Base-by-base conservation (phyloP, 2,329 filamentous ascomycete species). In the Sordariomycetes sp. region DNA sequence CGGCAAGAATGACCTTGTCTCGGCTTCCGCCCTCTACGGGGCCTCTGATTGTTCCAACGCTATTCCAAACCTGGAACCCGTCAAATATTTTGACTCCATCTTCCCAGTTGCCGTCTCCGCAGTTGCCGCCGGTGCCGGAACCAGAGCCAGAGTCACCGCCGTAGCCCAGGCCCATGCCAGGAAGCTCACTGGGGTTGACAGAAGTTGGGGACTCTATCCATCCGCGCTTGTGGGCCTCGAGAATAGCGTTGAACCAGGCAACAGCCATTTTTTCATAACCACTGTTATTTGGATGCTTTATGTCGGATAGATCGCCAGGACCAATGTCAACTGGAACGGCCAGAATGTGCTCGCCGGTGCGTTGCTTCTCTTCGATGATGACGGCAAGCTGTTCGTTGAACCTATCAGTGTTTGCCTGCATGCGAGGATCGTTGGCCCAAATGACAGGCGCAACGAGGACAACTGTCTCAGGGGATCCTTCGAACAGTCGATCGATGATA, bases 201-300 rank as follows among this genome's bases (percentile, higher is more conserved):
- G 30, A 21, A n/a, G 21, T 36, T 6, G 44, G 40, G 2, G 21
- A 15, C 7, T 39, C 34, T 14, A 49, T 24, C 35, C 39, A 39
- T 20, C 31, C 41, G 3, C 27, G 24, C 8, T 40, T 39, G 14
- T 39, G 30, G 5, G 48, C 53, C 29, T 52, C 44, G 30, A 42
- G 32, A 29, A 57, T 50, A 11, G 45, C 49, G 4, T 28, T 35
- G 29, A 49, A 50, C 55, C 55, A 61, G 6, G 55, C 34, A 15
- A 45, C 38, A 14, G 58, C 58, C 55, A 63, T 60, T 46, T 59
- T 59, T 35, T 43, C 39, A 35, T 61, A 60, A 10, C 59, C 59
- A 5, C 12, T 14, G 18, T 34, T 30, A 27, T 37, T 34, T 7
- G 32, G 35, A 8, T 37, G 32, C 35, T 37, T 37, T 15, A 17